Conservation (phyloP, 331 rosid species). For the Cydonia oblonga region DNA sequence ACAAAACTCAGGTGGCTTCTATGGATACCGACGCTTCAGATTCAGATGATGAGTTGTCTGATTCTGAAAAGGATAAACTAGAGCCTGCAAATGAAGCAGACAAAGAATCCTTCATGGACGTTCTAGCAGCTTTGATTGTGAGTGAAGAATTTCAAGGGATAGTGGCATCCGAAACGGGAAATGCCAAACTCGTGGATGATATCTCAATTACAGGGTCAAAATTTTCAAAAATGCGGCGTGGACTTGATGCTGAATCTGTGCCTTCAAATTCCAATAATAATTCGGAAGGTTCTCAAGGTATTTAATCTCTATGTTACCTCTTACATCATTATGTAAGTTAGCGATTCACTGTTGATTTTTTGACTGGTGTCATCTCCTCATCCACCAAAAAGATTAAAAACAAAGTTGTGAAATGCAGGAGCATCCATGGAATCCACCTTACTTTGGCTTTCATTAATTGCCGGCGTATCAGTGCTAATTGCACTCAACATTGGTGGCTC, state of each 20-base stretch:
- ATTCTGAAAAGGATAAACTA: slow-evolving; percentile 36
- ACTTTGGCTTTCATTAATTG: slow-evolving; percentile 72
- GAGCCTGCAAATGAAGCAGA: slow-evolving; percentile 30
- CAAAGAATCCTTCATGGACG: slow-evolving; percentile 86
- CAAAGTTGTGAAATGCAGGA: slow-evolving; percentile 45
- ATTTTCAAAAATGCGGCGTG: slow-evolving; percentile 24
- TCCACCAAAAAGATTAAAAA: neutral
- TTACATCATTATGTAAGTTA: neutral
- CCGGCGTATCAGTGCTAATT: slow-evolving; percentile 56
- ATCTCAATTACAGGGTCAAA: slow-evolving; percentile 27
- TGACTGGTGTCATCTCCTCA: neutral
- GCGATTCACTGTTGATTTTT: neutral
- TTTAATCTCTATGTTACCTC: neutral
- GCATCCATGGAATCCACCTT: slow-evolving; percentile 23
- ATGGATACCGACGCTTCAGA: slow-evolving; percentile 56
- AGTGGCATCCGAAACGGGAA: slow-evolving; percentile 73
- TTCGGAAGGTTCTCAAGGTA: slow-evolving; percentile 57
- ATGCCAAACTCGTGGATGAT: slow-evolving; percentile 40
- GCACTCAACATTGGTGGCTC: slow-evolving; percentile 73
- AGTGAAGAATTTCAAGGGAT: slow-evolving; percentile 97
- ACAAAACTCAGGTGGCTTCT: slow-evolving; percentile 32
- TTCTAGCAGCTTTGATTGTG: slow-evolving; percentile 85
- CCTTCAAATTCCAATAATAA: slow-evolving; percentile 24
- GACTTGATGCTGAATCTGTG: slow-evolving; percentile 23
- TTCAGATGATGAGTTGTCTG: slow-evolving; percentile 80